These are phyloP conservation scores for Trapa incisa DNA, from an alignment of 345 rosid species.

Conservation along the genomic window DNA sequence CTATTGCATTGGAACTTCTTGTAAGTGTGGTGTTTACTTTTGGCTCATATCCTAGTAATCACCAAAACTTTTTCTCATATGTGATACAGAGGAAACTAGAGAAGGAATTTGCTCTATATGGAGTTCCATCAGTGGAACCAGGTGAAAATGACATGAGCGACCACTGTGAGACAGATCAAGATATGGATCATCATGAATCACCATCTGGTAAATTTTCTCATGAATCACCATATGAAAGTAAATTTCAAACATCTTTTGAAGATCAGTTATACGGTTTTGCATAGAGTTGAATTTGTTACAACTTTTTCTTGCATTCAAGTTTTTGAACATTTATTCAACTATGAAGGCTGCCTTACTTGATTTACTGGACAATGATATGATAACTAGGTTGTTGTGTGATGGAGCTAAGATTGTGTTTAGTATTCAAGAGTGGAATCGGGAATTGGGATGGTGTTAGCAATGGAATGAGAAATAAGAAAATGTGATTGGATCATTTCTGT, in stretches of 20 bases:
- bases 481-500: no score
- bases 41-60: not conserved
- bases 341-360: no score
- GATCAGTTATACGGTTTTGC: not conserved
- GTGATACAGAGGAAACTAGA: conserved; percentile 64
- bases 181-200: conserved; percentile 12
- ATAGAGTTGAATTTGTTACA: not conserved
- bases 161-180: conserved; percentile 26
- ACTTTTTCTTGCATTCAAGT: not conserved
- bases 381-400: not conserved
- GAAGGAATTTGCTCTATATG: conserved; percentile 29
- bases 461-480: no score
- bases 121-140: conserved; percentile 21
- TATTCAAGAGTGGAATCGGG: no score
- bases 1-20: not conserved
- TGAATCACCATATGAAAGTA: no score
- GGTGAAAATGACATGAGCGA: conserved; percentile 21
- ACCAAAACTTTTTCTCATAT: not conserved
- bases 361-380: not conserved
- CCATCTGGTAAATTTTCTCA: conserved; percentile 5
- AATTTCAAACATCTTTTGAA: not conserved
- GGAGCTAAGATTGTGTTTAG: not conserved
- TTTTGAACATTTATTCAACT: not conserved
- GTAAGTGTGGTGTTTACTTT: not conserved
- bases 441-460: no score